Conservation (phyloP, 1,139 yeast genomes). For the Diutina pseudorugosa region DNA sequence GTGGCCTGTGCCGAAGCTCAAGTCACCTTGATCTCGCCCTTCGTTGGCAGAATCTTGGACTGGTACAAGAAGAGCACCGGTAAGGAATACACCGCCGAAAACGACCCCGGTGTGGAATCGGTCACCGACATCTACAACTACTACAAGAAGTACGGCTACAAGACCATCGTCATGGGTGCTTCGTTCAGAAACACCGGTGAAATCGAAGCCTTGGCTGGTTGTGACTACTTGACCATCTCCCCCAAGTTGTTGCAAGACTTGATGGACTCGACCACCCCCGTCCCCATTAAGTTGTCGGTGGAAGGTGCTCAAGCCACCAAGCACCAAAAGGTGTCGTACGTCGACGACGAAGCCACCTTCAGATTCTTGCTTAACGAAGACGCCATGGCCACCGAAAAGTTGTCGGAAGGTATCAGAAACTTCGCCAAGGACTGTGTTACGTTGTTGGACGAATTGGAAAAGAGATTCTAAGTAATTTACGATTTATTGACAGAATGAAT, state of each 20-base stretch:
- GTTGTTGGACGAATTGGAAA: constrained; percentile 66
- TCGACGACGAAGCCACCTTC: constrained; percentile 82
- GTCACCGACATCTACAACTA: constrained; percentile 87
- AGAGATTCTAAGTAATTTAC: constrained; percentile 30
- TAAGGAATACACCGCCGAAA: constrained; percentile 62
- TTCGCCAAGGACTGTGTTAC: constrained; percentile 92
- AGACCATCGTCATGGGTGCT: constrained; percentile 99
- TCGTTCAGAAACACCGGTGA: constrained; percentile 97
- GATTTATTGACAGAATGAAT: background rate
- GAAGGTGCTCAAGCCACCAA: constrained; percentile 34
- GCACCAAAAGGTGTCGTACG: constrained; percentile 62
- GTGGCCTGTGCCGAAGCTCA: constrained; percentile 98
- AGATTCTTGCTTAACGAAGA: constrained; percentile 90
- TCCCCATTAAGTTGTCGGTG: constrained; percentile 72
- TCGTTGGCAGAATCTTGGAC: constrained; percentile 97
- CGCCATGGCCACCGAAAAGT: constrained; percentile 97
- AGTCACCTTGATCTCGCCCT: constrained; percentile 93
- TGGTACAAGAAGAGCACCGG: constrained; percentile 97
- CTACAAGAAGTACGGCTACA: constrained; percentile 94
- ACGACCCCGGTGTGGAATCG: constrained; percentile 93
- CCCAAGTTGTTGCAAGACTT: constrained; percentile 89
- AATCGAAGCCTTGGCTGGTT: constrained; percentile 94
- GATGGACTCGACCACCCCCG: constrained; percentile 59
- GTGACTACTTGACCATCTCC: constrained; percentile 91
- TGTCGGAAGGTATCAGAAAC: constrained; percentile 94